These are phyloP conservation scores for Datisca glomerata DNA, from an alignment of 306 rosid species.

Conservation along the genomic window DNA sequence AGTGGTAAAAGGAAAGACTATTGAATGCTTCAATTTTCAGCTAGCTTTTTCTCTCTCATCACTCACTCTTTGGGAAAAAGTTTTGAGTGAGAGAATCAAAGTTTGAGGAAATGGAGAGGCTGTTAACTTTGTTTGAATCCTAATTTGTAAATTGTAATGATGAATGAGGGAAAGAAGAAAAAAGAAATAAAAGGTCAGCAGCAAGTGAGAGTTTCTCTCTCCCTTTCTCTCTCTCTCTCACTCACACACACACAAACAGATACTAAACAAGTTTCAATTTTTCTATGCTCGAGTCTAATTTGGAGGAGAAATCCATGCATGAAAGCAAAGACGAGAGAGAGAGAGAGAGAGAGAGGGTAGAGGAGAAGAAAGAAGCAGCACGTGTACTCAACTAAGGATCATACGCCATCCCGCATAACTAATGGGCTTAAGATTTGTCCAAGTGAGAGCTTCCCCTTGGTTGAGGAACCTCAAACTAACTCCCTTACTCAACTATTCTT, in stretches of 20 bases:
- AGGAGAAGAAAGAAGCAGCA: slow-evolving; percentile 38
- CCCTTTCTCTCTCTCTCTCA: slow-evolving; percentile 1
- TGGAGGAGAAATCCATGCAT: slow-evolving; percentile 81
- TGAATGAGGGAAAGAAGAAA: slow-evolving; percentile 21
- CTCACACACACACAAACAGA: background rate
- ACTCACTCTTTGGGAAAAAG: slow-evolving; percentile 18
- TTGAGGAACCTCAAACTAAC: slow-evolving; percentile 26
- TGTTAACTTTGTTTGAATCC: slow-evolving; percentile 33
- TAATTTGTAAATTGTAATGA: slow-evolving; percentile 30
- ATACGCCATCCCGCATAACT: slow-evolving; percentile 47
- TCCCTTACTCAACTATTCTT: slow-evolving; percentile 52
- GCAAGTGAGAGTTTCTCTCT: slow-evolving; percentile 26
- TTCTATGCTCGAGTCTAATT: slow-evolving; percentile 28
- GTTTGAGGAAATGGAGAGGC: slow-evolving; percentile 5
- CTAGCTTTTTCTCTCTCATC: slow-evolving; percentile 19
- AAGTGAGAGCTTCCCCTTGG: slow-evolving; percentile 27
- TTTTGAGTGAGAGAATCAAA: background rate
- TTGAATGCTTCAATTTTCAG: slow-evolving; percentile 17
- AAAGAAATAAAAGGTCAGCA: slow-evolving; percentile 11
- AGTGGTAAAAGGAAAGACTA: slow-evolving; percentile 14
- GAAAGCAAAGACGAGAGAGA: slow-evolving; percentile 30
- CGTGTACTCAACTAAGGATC: slow-evolving; percentile 78
- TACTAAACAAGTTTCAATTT: background rate
- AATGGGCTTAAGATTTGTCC: slow-evolving; percentile 29
- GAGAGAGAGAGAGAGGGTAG: slow-evolving; percentile 23